Evolutionary conservation across 345 rosid species (phyloP).

Genomic region (Populus simonii): DNA sequence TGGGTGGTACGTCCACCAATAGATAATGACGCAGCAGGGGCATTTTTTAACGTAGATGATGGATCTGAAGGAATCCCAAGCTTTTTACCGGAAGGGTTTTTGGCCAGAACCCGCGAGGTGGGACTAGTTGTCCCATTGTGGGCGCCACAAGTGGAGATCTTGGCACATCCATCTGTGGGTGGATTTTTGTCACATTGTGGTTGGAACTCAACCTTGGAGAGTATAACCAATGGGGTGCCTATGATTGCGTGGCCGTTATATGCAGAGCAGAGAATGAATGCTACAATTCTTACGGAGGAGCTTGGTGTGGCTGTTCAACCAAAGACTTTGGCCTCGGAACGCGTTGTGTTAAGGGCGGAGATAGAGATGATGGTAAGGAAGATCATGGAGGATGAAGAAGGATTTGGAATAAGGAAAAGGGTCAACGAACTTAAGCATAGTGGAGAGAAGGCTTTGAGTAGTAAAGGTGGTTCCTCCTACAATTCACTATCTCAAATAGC

Average conservation of each 20-base stretch:
- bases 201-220: constrained; percentile 64
- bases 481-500: constrained; percentile 32
- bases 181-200: constrained; percentile 76
- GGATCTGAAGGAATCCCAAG: constrained; percentile 2
- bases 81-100: constrained; percentile 56
- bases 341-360: constrained; percentile 39
- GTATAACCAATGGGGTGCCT: constrained; percentile 55
- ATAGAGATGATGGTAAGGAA: constrained; percentile 40
- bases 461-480: constrained; percentile 43
- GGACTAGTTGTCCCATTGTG: constrained; percentile 50
- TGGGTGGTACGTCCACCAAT: constrained; percentile 59
- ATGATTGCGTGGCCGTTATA: constrained; percentile 71
- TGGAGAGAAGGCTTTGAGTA: constrained; percentile 30
- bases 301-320: constrained; percentile 42
- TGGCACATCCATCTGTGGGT: constrained; percentile 50
- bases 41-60: constrained; percentile 19
- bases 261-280: constrained; percentile 71
- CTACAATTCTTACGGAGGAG: constrained; percentile 45
- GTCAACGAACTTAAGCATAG: constrained; percentile 30
- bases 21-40: constrained; percentile 13
- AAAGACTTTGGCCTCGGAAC: constrained; percentile 12
- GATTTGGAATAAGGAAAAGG: constrained; percentile 25
- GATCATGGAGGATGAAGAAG: constrained; percentile 37
- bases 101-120: constrained; percentile 26
- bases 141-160: constrained; percentile 58